phyloP scores from a whole-genome alignment of 768 basidiomycete species.

The Cyclocybe cylindracea region DNA sequence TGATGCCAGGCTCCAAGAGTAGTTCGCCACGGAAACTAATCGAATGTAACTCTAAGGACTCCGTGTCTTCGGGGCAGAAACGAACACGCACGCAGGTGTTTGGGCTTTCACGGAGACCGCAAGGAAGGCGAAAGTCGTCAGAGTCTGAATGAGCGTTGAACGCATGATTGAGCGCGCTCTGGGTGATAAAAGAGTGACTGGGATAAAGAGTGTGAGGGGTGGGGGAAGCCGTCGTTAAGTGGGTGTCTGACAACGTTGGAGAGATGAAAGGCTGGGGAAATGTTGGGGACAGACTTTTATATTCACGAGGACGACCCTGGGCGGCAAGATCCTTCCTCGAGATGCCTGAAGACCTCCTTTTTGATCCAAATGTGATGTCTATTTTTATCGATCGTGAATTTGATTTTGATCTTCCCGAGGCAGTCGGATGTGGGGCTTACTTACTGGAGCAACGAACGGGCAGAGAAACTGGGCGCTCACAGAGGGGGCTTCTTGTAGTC shows the following conservation, averaged over 20 bases:
- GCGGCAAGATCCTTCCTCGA: neutral
- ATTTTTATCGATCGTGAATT: no score
- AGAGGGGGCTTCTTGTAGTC: no score
- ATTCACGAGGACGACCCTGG: constrained; percentile 1
- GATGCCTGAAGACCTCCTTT: neutral
- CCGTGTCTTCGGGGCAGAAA: neutral
- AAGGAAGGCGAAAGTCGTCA: constrained; percentile 17
- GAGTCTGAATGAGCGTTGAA: constrained; percentile 9
- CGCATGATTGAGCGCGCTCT: constrained; percentile 16
- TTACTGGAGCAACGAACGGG: no score
- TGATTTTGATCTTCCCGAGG: no score
- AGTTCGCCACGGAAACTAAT: constrained; percentile 43
- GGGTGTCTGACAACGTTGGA: neutral
- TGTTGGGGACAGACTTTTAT: neutral
- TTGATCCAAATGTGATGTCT: neutral
- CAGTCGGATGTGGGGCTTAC: no score
- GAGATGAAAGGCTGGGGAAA: neutral
- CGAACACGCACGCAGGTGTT: constrained; percentile 26
- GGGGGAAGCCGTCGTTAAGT: neutral
- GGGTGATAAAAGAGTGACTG: constrained; percentile 9
- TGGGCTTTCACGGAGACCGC: constrained; percentile 25
- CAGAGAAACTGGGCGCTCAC: no score
- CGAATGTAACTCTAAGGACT: neutral
- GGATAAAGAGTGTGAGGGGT: constrained; percentile 20
- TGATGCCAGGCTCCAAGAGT: constrained; percentile 44